phyloP scores from a whole-genome alignment of 257 asterid species.

The Nicotiana paniculata region DNA sequence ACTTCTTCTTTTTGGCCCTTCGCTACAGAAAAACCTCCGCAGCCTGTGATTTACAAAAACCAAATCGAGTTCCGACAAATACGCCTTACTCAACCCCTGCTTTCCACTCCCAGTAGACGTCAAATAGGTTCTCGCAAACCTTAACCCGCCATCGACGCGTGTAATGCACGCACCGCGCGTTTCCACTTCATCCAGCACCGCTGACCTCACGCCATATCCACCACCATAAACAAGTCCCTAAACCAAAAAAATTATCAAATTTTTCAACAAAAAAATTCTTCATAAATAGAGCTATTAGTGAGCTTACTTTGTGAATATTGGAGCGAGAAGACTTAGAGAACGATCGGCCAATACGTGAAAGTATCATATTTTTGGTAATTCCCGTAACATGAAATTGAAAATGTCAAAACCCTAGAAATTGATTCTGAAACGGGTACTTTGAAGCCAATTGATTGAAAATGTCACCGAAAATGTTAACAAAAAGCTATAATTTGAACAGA shows the following conservation, averaged over 20 bases:
- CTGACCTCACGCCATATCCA: conserved; percentile 30
- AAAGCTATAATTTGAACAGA: background rate
- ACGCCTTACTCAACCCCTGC: conserved; percentile 15
- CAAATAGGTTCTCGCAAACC: conserved; percentile 45
- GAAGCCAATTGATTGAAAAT: background rate
- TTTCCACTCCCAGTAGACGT: conserved; percentile 42
- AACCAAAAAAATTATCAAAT: background rate
- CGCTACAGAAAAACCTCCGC: conserved; percentile 53
- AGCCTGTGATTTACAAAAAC: conserved; percentile 28
- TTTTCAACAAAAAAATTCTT: background rate
- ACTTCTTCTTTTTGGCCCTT: conserved; percentile 58
- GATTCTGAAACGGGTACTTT: background rate
- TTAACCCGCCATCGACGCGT: conserved; percentile 28
- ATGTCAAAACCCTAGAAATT: conserved; percentile 10
- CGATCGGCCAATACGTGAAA: conserved; percentile 50
- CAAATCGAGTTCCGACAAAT: conserved; percentile 24
- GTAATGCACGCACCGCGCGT: conserved; percentile 22
- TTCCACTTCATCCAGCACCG: conserved; percentile 18
- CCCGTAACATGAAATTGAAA: conserved; percentile 23
- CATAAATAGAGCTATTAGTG: background rate
- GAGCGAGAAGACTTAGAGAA: conserved; percentile 35
- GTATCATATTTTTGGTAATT: conserved; percentile 29
- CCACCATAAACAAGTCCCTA: conserved; percentile 11
- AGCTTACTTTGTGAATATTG: conserved; percentile 30
- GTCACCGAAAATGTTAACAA: background rate